Evolutionary conservation across 371 early-diverging fungal species (phyloP).

Genomic region (Apophysomyces ossiformis): DNA sequence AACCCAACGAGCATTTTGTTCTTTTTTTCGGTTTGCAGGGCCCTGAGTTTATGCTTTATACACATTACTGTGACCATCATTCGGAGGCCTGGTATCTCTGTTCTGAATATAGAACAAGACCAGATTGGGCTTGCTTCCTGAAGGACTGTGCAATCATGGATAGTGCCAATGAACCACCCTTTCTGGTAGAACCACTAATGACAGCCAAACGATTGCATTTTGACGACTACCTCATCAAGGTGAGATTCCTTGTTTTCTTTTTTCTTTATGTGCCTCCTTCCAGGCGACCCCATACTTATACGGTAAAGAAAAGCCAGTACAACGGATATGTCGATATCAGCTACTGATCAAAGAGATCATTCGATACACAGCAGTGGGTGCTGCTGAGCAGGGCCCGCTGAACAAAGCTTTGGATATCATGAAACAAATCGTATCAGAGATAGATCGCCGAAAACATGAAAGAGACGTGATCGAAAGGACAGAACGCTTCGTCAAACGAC

Average conservation of each 20-base stretch:
- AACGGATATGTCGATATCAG: constrained; percentile 55
- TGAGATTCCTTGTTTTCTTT: constrained; percentile 3
- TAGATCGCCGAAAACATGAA: constrained; percentile 37
- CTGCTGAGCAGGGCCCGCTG: constrained; percentile 31
- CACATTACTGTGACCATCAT: constrained; percentile 48
- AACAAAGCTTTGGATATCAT: constrained; percentile 32
- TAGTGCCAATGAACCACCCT: not conserved
- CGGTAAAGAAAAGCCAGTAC: constrained; percentile 43
- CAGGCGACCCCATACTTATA: not conserved
- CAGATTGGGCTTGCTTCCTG: constrained; percentile 47
- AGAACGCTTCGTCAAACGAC: constrained; percentile 38
- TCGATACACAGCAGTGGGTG: constrained; percentile 34
- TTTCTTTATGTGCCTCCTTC: not conserved
- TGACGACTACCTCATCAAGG: constrained; percentile 56
- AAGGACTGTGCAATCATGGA: constrained; percentile 29
- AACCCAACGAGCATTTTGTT: not conserved
- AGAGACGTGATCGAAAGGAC: constrained; percentile 44
- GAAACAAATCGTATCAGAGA: constrained; percentile 39
- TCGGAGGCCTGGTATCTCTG: constrained; percentile 39
- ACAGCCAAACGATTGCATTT: constrained; percentile 41
- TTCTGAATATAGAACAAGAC: constrained; percentile 41
- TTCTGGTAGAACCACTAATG: not conserved
- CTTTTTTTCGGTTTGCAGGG: constrained; percentile 21
- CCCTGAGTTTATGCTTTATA: constrained; percentile 41
- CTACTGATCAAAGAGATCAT: constrained; percentile 48